phyloP scores from a whole-genome alignment of 1,284 basidiomycete species.

The Mycena citricolor region DNA sequence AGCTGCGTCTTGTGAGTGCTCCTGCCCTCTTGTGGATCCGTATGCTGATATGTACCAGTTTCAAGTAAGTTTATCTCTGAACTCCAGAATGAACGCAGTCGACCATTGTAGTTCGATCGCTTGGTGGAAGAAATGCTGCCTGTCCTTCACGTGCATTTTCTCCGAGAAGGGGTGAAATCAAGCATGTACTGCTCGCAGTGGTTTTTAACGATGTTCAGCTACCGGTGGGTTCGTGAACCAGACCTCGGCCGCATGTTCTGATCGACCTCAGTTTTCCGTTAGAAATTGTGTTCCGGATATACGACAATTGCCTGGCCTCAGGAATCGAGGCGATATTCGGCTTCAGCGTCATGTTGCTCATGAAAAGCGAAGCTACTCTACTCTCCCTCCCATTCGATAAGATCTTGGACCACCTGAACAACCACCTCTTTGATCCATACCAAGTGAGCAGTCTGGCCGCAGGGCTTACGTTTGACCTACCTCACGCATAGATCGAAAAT shows the following conservation, averaged over 20 bases:
- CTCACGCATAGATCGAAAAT: constrained; percentile 31
- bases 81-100: no score
- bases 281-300: constrained; percentile 92
- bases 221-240: constrained; percentile 55
- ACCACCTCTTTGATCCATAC: constrained; percentile 81
- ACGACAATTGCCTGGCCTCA: constrained; percentile 93
- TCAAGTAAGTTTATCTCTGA: constrained; percentile 37
- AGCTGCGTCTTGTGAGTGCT: constrained; percentile 76
- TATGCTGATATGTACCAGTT: constrained; percentile 29
- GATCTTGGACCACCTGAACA: constrained; percentile 80
- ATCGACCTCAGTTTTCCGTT: constrained; percentile 76
- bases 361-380: constrained; percentile 83
- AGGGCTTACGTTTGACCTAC: background rate
- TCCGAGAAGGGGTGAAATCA: constrained; percentile 91
- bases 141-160: constrained; percentile 87
- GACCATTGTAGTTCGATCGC: constrained; percentile 77
- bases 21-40: constrained; percentile 1
- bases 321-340: constrained; percentile 97
- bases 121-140: constrained; percentile 91
- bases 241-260: constrained; percentile 9
- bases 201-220: constrained; percentile 97
- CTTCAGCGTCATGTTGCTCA: constrained; percentile 86
- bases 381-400: constrained; percentile 86
- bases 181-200: constrained; percentile 98
- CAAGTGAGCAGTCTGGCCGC: constrained; percentile 39